Evolutionary conservation across 108 stramenopile species (phyloP), one percentile per base, ranked within the genome.

Genomic region (Schizochytrium sp.): DNA sequence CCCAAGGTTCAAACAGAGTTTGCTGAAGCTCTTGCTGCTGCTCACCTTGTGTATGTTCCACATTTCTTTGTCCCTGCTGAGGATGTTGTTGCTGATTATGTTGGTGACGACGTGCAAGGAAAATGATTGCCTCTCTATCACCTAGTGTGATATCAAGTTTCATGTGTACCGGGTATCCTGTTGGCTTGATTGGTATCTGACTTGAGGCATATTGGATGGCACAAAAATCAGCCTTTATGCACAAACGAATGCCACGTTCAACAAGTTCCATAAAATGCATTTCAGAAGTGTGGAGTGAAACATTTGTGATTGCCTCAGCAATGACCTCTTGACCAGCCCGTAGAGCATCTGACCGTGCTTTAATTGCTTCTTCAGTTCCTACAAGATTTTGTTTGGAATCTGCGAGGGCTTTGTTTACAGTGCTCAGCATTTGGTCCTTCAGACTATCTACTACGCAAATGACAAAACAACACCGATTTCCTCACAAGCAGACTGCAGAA

Each of bases 321-420:
- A 69, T 69, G 12, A 69, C 64, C 28, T 69, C 64, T 38, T 44
- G 42, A 7, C 64, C 64, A 69, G 44, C 44, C 10, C 64, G 64
- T 7, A 69, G 64, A 0, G 64, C 64, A 38, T 69, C 64, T 69
- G 0, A 38, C 5, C 64, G 64, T 44, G 8, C 42, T 10, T 69
- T 38, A 15, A 69, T 69, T 8, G 40, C 15, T 10, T 69, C 15
- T 38, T 69, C 64, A 38, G 64, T 44, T 38, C 15, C 5, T 15
- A 8, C 64, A 44, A 69, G 12, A 7, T 38, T 12, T 38, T 69
- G 12, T 69, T 69, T 44, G 64, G 64, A 38, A 44, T 69, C 64
- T 7, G 64, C 64, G 64, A 69, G 64, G 64, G 64, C 64, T 15
- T 69, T 69, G 64, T 69, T 69, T 7, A 69, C 64, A 44, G 42